A percentile compares a stretch with the other conserved stretches of the same genome.
Conservation (phyloP, 177 flowering plant species). For the Vitis hybrid region DNA sequence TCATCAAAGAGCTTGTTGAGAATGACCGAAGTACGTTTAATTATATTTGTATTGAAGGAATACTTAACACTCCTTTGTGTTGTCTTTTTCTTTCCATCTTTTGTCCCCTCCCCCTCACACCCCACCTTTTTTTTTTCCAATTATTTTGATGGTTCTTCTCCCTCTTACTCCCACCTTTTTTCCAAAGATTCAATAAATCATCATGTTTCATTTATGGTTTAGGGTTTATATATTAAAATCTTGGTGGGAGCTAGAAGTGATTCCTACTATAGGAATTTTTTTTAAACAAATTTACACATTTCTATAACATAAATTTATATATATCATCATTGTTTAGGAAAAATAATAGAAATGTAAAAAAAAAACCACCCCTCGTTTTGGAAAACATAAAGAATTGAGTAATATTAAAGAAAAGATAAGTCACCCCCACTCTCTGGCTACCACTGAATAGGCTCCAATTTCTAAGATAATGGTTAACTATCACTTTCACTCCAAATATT, state of each 20-base stretch:
- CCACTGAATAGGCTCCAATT: too few relatives aligned
- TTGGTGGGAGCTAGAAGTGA: not conserved
- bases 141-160: not conserved
- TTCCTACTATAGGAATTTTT: too few relatives aligned
- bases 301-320: too few relatives aligned
- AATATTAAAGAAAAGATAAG: too few relatives aligned
- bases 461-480: too few relatives aligned
- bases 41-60: not conserved
- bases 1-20: not conserved
- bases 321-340: too few relatives aligned
- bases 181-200: not conserved
- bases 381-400: too few relatives aligned
- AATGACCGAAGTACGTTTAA: constrained; percentile 13
- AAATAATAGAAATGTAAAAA: not conserved
- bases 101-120: not conserved
- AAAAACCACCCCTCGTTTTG: not conserved
- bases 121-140: not conserved
- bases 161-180: not conserved
- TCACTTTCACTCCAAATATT: too few relatives aligned
- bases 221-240: too few relatives aligned
- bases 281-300: too few relatives aligned
- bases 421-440: too few relatives aligned
- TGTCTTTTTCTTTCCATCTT: not conserved
- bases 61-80: not conserved
- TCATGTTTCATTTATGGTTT: not conserved